phyloP scores from a whole-genome alignment of 2,329 filamentous ascomycete species.

The Cylindrodendrum hubeiense region DNA sequence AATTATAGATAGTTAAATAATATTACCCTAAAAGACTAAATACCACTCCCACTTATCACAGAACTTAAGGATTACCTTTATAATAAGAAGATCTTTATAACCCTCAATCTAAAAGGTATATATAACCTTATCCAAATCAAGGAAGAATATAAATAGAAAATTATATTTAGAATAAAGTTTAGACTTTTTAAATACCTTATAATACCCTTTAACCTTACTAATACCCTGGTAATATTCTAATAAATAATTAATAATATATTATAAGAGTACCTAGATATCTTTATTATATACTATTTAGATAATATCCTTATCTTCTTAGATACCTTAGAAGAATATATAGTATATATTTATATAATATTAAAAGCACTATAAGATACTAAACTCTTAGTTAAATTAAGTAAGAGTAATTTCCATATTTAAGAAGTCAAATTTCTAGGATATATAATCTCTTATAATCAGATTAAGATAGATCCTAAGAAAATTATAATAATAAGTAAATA shows the following conservation, averaged over 20 bases:
- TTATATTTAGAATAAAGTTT: constrained; percentile 47
- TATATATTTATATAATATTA: constrained; percentile 32
- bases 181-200: constrained; percentile 50
- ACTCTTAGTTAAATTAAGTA: constrained; percentile 21
- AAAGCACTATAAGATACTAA: constrained; percentile 27
- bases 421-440: constrained; percentile 23
- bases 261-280: constrained; percentile 23
- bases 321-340: constrained; percentile 27
- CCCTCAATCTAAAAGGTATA: constrained; percentile 26
- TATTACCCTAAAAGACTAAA: too few species aligned
- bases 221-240: constrained; percentile 32
- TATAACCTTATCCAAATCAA: constrained; percentile 49
- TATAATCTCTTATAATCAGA: constrained; percentile 23
- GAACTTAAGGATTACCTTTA: too few species aligned
- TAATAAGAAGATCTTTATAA: too few species aligned
- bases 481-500: constrained; percentile 20
- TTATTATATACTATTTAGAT: constrained; percentile 29
- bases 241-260: constrained; percentile 32
- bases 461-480: constrained; percentile 32
- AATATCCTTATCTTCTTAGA: constrained; percentile 39
- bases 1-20: too few species aligned
- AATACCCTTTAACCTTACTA: constrained; percentile 32
- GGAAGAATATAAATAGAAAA: constrained; percentile 50
- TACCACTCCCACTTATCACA: too few species aligned
- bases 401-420: constrained; percentile 21